These are phyloP conservation scores for Neurospora terricola DNA, from an alignment of 495 filamentous ascomycete species.

Conservation along the genomic window DNA sequence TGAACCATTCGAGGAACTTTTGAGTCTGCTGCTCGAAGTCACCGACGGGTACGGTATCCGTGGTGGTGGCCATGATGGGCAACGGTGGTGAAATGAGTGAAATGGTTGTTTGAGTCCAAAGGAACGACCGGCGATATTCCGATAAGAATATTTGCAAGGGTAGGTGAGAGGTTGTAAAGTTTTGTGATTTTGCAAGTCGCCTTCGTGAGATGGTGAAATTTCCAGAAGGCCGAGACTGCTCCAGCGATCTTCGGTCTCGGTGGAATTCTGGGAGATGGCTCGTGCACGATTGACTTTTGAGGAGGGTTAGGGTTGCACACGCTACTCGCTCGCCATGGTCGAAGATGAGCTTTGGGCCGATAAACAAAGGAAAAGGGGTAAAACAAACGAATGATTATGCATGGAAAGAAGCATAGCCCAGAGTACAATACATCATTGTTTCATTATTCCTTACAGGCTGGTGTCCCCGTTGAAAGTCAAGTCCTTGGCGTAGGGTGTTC, in stretches of 20 bases:
- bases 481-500: neutral
- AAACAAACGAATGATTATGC: neutral
- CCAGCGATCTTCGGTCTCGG: neutral
- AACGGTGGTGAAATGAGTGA: neutral
- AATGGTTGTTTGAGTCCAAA: neutral
- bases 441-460: neutral
- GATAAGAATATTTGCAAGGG: neutral
- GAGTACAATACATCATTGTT: neutral
- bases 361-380: neutral
- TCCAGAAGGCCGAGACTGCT: neutral
- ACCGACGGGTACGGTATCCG: neutral
- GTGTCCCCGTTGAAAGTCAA: neutral
- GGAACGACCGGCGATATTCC: neutral
- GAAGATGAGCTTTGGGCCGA: neutral
- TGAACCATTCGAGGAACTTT: slow-evolving; percentile 36
- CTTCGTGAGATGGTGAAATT: neutral
- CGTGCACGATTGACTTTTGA: neutral
- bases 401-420: neutral
- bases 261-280: neutral
- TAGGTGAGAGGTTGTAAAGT: neutral
- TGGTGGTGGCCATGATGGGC: neutral
- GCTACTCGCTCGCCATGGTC: neutral
- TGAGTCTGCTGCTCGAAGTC: slow-evolving; percentile 26
- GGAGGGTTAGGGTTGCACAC: neutral
- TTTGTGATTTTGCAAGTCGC: neutral